Conservation (phyloP, 2,329 filamentous ascomycete species). For the Pseudogymnoascus sp. region DNA sequence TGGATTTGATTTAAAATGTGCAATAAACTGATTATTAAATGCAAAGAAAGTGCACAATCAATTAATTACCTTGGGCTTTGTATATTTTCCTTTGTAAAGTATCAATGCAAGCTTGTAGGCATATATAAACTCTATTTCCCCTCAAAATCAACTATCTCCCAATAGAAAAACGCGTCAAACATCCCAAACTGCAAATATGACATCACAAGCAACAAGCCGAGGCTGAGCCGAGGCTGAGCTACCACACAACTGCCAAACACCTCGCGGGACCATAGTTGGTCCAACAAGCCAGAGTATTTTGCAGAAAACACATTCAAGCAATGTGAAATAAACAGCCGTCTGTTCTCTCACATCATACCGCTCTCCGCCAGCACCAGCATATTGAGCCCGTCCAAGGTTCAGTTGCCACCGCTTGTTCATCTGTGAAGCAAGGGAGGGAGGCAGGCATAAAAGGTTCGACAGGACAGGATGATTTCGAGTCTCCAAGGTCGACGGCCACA, state of each 20-base stretch:
- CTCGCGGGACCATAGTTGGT: background rate
- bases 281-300: background rate
- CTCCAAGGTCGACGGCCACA: background rate
- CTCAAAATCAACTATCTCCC: background rate
- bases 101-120: background rate
- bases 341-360: background rate
- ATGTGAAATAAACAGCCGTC: constrained; percentile 2
- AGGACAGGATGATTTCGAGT: background rate
- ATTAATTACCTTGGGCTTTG: background rate
- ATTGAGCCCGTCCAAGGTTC: background rate
- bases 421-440: background rate
- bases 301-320: background rate
- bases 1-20: background rate
- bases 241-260: background rate
- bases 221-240: background rate
- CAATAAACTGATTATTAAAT: background rate
- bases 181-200: background rate
- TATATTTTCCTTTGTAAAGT: background rate
- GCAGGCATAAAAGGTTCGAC: background rate
- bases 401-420: background rate
- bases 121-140: background rate
- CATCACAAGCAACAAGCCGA: constrained; percentile 1
- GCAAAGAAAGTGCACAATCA: background rate
- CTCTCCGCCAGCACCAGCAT: background rate
- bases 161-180: background rate